Base-by-base conservation (phyloP, 805 yeast species). In the Myxozyma lipomycoides region DNA sequence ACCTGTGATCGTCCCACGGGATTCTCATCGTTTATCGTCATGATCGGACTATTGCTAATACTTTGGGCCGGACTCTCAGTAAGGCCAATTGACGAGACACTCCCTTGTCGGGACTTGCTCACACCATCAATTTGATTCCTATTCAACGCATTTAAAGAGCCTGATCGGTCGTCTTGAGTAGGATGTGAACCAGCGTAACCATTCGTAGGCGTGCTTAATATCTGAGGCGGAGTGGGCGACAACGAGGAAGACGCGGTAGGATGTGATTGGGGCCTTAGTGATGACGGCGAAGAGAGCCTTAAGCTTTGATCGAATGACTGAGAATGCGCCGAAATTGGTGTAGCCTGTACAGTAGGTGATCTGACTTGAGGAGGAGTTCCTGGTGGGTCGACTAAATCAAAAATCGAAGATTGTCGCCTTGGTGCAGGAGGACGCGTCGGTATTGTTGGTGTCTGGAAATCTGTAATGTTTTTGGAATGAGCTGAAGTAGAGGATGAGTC, bases 401-500 rank as follows among this genome's bases (percentile, higher is more conserved):
- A 44, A 17, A 52, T 44, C 10, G 56, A 52, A 7, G 56, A 52
- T 15, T 30, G 35, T 17, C 53, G 47, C 3, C 56, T 38, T 17
- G 44, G 46, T 10, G 45, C 44, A 5, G 35, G 43, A 4, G 49
- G 45, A 2, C 41, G 41, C 10, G 52, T 45, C n/a, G 43, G 42
- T 17, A 43, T 34, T 32, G 34, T 32, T 24, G 40, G 32, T 7
- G 34, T 24, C 10, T 39, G 40, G 48, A 15, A 23, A n/a, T 18
- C 21, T 7, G 32, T 10, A 18, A n/a, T 10, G 12, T 9, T 23
- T 12, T 10, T 21, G 7, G 32, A 10, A 18, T 21, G 21, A 4
- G 10, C 22, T 12, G 25, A 17, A n/a, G 22, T 15, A 43, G 21
- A 34, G 35, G 25, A 24, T 34, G 32, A 2, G 50, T 40, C 32